Conservation (phyloP, 257 asterid species). For the Hygrophila difformis region DNA sequence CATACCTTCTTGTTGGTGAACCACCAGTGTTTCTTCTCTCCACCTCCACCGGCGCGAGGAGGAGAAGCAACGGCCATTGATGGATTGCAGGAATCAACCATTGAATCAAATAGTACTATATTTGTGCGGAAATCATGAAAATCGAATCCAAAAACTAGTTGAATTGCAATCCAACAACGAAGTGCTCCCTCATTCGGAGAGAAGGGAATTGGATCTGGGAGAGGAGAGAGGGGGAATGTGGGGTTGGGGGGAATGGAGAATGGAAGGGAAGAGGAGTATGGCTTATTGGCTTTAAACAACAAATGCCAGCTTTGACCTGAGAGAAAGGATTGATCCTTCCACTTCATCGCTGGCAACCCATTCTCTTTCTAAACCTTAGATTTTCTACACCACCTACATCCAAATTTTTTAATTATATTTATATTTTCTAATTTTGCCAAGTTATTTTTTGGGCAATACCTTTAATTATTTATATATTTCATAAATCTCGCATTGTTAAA, state of each 20-base stretch:
- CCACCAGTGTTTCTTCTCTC: slow-evolving; percentile 97
- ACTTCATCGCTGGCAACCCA: slow-evolving; percentile 73
- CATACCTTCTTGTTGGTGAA: slow-evolving; percentile 72
- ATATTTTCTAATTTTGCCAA: too few relatives aligned
- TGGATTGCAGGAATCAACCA: slow-evolving; percentile 35
- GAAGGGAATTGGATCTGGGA: slow-evolving; percentile 19
- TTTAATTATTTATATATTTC: too few relatives aligned
- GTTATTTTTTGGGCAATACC: too few relatives aligned
- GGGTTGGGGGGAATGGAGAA: background rate
- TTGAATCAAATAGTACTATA: slow-evolving; percentile 6
- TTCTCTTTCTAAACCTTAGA: slow-evolving; percentile 30
- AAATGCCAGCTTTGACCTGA: slow-evolving; percentile 73
- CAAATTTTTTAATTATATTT: too few relatives aligned
- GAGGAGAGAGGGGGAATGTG: slow-evolving; percentile 1
- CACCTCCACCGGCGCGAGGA: slow-evolving; percentile 29
- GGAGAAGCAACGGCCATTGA: slow-evolving; percentile 62
- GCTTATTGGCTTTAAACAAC: slow-evolving; percentile 24
- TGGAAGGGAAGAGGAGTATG: slow-evolving; percentile 12
- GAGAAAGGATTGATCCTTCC: slow-evolving; percentile 36
- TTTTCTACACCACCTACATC: slow-evolving; percentile 4
- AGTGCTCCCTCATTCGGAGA: slow-evolving; percentile 12
- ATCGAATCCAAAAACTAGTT: too few relatives aligned
- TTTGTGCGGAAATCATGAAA: background rate
- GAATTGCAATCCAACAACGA: too few relatives aligned
- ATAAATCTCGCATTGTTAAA: too few relatives aligned